Evolutionary conservation across 495 filamentous ascomycete species (phyloP).

Genomic region (Darksidea phi): DNA sequence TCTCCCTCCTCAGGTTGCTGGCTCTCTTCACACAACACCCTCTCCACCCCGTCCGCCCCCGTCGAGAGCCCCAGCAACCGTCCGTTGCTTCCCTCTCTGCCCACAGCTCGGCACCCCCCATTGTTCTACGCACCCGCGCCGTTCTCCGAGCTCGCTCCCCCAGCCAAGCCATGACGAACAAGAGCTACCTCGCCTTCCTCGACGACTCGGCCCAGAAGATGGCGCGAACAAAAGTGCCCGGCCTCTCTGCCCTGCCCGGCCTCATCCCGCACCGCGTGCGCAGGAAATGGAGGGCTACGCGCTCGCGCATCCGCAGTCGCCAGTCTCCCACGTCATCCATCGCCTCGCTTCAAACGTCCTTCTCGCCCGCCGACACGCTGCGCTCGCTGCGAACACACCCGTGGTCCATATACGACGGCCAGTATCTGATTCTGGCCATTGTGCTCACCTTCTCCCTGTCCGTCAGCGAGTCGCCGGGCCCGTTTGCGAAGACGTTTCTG

Average conservation of each 20-base stretch:
- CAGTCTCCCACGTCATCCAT: slow-evolving; percentile 71
- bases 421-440: slow-evolving; percentile 73
- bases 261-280: slow-evolving; percentile 71
- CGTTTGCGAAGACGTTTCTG: slow-evolving; percentile 66
- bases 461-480: slow-evolving; percentile 71
- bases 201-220: slow-evolving; percentile 37
- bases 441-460: slow-evolving; percentile 77
- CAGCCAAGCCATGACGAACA: slow-evolving; percentile 30
- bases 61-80: not conserved
- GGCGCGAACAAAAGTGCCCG: slow-evolving; percentile 36
- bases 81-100: not conserved
- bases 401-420: slow-evolving; percentile 84
- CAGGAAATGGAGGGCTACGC: slow-evolving; percentile 56
- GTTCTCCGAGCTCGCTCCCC: not conserved
- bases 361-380: slow-evolving; percentile 71
- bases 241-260: slow-evolving; percentile 48
- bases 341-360: slow-evolving; percentile 75
- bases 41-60: not conserved
- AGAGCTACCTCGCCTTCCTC: slow-evolving; percentile 33
- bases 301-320: slow-evolving; percentile 69
- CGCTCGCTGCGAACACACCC: slow-evolving; percentile 67
- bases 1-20: not conserved
- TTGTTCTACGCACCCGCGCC: not conserved
- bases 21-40: not conserved
- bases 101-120: not conserved